These are phyloP conservation scores for Ceratocystis huliohia DNA, from an alignment of 2,329 filamentous ascomycete genomes.

Conservation along the genomic window DNA sequence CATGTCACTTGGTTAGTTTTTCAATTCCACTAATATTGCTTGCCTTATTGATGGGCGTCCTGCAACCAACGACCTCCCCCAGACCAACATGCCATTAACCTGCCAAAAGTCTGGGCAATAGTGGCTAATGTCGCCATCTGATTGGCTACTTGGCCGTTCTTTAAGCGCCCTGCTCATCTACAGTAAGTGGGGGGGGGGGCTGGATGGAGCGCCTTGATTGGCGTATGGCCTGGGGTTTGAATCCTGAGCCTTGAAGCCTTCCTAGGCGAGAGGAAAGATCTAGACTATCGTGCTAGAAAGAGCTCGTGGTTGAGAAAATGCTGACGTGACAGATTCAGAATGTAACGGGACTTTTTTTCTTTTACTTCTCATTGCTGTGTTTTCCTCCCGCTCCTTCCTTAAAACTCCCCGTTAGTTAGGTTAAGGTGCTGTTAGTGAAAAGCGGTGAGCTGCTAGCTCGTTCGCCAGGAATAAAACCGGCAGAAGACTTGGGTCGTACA, in stretches of 20 bases:
- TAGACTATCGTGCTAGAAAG: neutral
- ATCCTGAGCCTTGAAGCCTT: neutral
- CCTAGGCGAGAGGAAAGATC: neutral
- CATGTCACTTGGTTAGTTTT: neutral
- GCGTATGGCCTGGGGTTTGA: neutral
- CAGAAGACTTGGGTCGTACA: neutral
- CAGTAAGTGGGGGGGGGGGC: neutral
- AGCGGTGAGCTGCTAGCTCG: neutral
- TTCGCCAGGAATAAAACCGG: neutral
- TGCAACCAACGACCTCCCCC: too few relatives aligned
- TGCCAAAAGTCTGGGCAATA: neutral
- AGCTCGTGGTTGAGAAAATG: neutral
- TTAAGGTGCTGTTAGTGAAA: neutral
- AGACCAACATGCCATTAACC: neutral
- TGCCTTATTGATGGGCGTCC: too few relatives aligned
- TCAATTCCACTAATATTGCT: too few relatives aligned
- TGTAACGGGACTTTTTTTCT: neutral
- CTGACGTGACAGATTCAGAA: neutral
- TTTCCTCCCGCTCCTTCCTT: neutral
- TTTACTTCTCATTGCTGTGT: neutral
- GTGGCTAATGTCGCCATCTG: neutral
- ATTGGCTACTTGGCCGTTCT: neutral
- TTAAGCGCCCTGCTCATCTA: constrained; percentile 1
- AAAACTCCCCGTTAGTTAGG: neutral
- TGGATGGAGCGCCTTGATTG: neutral